Percentiles rank a stretch among this genome's conserved stretches.
These are phyloP conservation scores for Fonsecaea monophora DNA, from an alignment of 2,329 filamentous ascomycete species.

Conservation along the genomic window DNA sequence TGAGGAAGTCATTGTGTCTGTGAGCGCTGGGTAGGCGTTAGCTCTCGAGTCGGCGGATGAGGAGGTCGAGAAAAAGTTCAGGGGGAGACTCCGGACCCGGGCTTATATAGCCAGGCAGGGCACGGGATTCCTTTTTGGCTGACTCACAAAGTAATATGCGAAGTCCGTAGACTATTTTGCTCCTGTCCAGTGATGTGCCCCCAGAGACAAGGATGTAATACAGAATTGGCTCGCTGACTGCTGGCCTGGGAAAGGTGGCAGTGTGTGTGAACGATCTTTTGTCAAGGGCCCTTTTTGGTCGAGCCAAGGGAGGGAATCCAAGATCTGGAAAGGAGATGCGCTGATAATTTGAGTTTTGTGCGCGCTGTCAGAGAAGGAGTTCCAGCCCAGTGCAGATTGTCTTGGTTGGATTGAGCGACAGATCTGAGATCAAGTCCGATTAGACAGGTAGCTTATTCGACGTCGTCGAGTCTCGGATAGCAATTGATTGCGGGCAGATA, in stretches of 20 bases:
- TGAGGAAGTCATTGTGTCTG: slow-evolving; percentile 38
- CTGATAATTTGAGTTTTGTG: slow-evolving; percentile 37
- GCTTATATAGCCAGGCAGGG: slow-evolving; percentile 32
- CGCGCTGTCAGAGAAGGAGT: slow-evolving; percentile 30
- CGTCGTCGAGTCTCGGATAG: slow-evolving; percentile 35
- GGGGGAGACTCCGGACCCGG: slow-evolving; percentile 1
- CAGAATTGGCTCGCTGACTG: slow-evolving; percentile 30
- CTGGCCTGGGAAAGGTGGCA: slow-evolving; percentile 21
- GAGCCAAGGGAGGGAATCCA: slow-evolving; percentile 35
- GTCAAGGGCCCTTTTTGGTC: slow-evolving; percentile 17
- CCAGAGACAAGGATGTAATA: slow-evolving; percentile 25
- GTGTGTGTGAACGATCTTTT: slow-evolving; percentile 26
- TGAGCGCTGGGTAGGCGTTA: slow-evolving; percentile 28
- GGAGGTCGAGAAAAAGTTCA: slow-evolving; percentile 5
- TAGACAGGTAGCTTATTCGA: slow-evolving; percentile 32
- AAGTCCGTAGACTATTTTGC: slow-evolving; percentile 25
- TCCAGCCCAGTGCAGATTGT: slow-evolving; percentile 23
- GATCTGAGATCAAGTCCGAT: slow-evolving; percentile 24
- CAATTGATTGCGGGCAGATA: slow-evolving; percentile 29
- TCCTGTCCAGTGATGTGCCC: slow-evolving; percentile 19
- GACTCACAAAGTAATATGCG: slow-evolving; percentile 31
- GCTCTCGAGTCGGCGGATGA: slow-evolving; percentile 17
- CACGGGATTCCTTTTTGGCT: slow-evolving; percentile 16
- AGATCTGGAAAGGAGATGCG: slow-evolving; percentile 28
- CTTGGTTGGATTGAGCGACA: slow-evolving; percentile 26